Conservation (phyloP, 139 green algal genomes). For the Pleodorina starrii region DNA sequence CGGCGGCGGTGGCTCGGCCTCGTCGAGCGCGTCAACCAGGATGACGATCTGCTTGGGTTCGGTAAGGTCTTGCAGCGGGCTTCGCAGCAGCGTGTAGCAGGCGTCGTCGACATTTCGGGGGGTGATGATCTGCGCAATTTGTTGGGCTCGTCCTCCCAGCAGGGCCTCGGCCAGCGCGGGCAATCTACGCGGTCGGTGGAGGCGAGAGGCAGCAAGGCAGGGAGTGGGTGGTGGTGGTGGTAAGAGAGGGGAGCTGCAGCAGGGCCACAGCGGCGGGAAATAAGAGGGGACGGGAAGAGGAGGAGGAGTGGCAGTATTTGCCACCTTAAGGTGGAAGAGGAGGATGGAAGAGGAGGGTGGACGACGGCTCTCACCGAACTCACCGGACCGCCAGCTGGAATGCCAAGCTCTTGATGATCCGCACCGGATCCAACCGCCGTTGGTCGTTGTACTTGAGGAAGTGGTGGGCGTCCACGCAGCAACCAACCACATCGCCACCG, state of each 20-base stretch:
- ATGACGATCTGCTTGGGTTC: neutral
- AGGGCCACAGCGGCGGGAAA: no score
- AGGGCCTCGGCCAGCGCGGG: neutral
- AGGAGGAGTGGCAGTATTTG: no score
- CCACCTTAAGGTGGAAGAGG: no score
- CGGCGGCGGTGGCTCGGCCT: slow-evolving; percentile 31
- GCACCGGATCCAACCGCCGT: slow-evolving; percentile 48
- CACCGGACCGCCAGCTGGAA: slow-evolving; percentile 50
- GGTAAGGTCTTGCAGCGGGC: neutral
- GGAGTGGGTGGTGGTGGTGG: no score
- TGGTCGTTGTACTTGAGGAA: slow-evolving; percentile 61
- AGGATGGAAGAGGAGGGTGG: no score
- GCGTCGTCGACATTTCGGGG: neutral
- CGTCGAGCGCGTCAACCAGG: slow-evolving; percentile 33
- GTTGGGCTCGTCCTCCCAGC: no score
- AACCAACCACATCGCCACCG: neutral
- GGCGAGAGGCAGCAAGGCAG: no score
- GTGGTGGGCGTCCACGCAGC: slow-evolving; percentile 6
- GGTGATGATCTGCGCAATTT: slow-evolving; percentile 15
- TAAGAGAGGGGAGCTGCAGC: no score
- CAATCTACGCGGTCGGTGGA: no score
- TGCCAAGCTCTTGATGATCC: slow-evolving; percentile 51
- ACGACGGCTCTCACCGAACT: neutral
- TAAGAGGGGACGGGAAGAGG: no score
- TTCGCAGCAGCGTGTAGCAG: slow-evolving; percentile 28